A percentile compares a stretch with the other conserved stretches of the same genome.
phyloP scores from a whole-genome alignment of 148 eudicot species.

The Amaranthus palmeri region DNA sequence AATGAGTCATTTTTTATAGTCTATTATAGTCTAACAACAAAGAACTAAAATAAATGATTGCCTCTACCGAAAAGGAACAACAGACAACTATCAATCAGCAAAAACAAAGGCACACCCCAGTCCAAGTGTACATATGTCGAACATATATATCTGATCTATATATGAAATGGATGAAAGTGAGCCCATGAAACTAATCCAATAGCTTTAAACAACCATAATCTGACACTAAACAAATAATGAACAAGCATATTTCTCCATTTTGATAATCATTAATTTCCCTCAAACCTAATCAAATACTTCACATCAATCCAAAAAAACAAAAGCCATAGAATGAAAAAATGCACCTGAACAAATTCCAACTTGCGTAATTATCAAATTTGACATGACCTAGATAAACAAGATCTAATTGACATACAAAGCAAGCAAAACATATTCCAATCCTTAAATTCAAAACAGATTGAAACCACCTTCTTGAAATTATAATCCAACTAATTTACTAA shows the following conservation, averaged over 20 bases:
- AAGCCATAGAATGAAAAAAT: conserved; percentile 27
- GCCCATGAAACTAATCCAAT: too few relatives aligned
- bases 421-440: too few relatives aligned
- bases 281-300: background rate
- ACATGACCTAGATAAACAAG: background rate
- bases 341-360: conserved; percentile 19
- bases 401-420: too few relatives aligned
- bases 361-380: background rate
- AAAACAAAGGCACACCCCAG: background rate
- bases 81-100: background rate
- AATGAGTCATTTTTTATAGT: too few relatives aligned
- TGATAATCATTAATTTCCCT: background rate
- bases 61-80: background rate
- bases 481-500: too few relatives aligned
- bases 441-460: too few relatives aligned
- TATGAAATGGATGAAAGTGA: background rate
- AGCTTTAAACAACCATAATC: too few relatives aligned
- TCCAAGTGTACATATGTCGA: background rate
- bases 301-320: background rate
- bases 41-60: too few relatives aligned
- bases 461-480: too few relatives aligned
- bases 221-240: too few relatives aligned
- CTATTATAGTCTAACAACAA: too few relatives aligned
- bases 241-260: conserved; percentile 7
- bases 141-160: background rate